Base-by-base conservation (phyloP, 441 rosid species). In the Manihot esculenta region DNA sequence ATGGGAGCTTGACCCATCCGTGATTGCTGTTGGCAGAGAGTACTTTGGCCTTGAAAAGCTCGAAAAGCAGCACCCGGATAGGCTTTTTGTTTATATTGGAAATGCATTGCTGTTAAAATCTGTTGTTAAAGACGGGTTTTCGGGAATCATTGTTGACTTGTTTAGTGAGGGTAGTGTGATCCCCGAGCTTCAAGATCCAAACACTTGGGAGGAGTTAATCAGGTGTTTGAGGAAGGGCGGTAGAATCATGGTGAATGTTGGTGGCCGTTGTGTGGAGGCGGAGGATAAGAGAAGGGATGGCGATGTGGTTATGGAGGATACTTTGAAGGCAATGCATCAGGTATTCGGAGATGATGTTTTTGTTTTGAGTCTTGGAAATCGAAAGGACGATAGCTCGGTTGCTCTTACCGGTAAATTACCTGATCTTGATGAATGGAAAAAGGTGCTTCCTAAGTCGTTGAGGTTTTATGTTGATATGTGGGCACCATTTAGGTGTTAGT, bases 1-100 rank as follows among this genome's bases (percentile, higher is more conserved):
- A 26, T 92, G 97, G 97, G 97, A 94, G 80, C 85, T 92, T 21
- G 99, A 90, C 78, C 93, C 90, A 47, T 84, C 79, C 24, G 99
- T 92, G 44, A 78, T 90, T 15, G 82, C 79, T 8, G 97, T 92
- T 0, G 99, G 84, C 54, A 88, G 97, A 70, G 81, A 90, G 68
- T 90, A 65, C 84, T 94, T 94, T 64, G 86, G 89, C 14, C 86
- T 92, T 44, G 72, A 72, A 49, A 84, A 86, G 78, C 86, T 94
- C 10, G 97, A 92, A 75, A 88, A 81, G 17, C 74, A 80, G n/a
- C 79, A 85, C 79, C 68, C 78, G 55, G 89, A 77, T 69, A 80
- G 89, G 79, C 64, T 92, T 59, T 87, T 83, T 72, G 80, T 92
- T 72, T 75, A 83, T 87, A 67, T 88, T 20, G 96, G 90, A 2